Conservation (phyloP, 306 rosid genomes). For the Quercus ilex region DNA sequence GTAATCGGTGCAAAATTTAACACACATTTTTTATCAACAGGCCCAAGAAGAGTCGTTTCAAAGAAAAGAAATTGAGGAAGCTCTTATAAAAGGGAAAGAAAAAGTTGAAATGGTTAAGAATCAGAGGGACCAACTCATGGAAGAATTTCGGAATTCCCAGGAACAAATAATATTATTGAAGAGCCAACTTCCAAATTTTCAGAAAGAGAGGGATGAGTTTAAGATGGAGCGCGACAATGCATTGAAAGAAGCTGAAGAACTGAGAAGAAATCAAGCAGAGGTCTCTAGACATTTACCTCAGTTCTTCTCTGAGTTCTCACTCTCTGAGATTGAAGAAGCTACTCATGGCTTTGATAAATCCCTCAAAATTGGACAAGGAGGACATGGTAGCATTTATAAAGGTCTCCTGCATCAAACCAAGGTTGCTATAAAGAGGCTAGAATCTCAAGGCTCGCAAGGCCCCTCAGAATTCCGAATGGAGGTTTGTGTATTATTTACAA, state of each 20-base stretch:
- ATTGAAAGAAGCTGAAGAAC: constrained; percentile 61
- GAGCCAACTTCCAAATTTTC: constrained; percentile 48
- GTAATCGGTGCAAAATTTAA: not conserved
- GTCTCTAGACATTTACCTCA: constrained; percentile 36
- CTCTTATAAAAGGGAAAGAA: constrained; percentile 40
- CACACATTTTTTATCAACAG: constrained; percentile 39
- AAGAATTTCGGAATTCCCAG: constrained; percentile 48
- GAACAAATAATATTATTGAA: constrained; percentile 49
- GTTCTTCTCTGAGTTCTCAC: constrained; percentile 59
- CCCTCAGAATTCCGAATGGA: constrained; percentile 56
- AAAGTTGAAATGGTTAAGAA: constrained; percentile 48
- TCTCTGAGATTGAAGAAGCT: constrained; percentile 67
- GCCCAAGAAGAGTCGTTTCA: constrained; percentile 55
- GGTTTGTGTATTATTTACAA: constrained; percentile 21
- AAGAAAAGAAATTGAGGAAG: constrained; percentile 67
- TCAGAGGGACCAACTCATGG: constrained; percentile 38
- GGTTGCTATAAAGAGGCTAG: constrained; percentile 75
- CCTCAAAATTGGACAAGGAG: constrained; percentile 87
- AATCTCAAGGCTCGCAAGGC: constrained; percentile 60
- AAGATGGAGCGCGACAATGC: constrained; percentile 54
- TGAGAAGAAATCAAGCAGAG: constrained; percentile 55
- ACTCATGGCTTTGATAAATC: constrained; percentile 52
- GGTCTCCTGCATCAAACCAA: constrained; percentile 66
- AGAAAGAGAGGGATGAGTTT: constrained; percentile 58
- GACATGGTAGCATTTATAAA: constrained; percentile 76